Evolutionary conservation across 441 rosid genomes (phyloP).

Genomic region (Lepidium campestre): DNA sequence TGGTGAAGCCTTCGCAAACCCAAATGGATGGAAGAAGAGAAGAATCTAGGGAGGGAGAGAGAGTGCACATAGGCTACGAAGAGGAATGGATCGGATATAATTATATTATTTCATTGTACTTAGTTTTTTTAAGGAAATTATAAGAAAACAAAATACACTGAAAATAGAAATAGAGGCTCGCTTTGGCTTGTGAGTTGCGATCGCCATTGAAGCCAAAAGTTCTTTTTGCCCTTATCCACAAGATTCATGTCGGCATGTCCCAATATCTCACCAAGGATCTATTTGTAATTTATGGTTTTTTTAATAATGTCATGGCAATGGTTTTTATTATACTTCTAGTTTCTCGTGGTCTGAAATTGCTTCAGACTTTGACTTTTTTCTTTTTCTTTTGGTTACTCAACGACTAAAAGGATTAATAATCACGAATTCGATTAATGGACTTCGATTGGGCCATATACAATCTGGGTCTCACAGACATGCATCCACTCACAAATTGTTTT

Average conservation of each 20-base stretch:
- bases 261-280: constrained; percentile 6
- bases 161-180: constrained; percentile 11
- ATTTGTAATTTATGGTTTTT: not conserved
- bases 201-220: not conserved
- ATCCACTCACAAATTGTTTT: too few species aligned
- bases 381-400: too few species aligned
- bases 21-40: not conserved
- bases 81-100: constrained; percentile 2
- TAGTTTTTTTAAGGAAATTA: not conserved
- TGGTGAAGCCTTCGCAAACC: not conserved
- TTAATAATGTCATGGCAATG: not conserved
- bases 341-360: too few species aligned
- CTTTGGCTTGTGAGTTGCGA: not conserved
- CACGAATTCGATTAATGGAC: too few species aligned
- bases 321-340: not conserved
- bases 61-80: not conserved
- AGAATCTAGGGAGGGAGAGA: not conserved
- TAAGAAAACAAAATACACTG: not conserved
- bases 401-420: too few species aligned
- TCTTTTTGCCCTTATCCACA: constrained; percentile 11
- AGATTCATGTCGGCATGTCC: constrained; percentile 15
- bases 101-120: not conserved
- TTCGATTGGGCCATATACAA: too few species aligned
- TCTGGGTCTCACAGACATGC: too few species aligned
- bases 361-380: too few species aligned